Evolutionary conservation across 2,329 filamentous ascomycete genomes (phyloP).

Genomic region (Pleomassaria siparia): DNA sequence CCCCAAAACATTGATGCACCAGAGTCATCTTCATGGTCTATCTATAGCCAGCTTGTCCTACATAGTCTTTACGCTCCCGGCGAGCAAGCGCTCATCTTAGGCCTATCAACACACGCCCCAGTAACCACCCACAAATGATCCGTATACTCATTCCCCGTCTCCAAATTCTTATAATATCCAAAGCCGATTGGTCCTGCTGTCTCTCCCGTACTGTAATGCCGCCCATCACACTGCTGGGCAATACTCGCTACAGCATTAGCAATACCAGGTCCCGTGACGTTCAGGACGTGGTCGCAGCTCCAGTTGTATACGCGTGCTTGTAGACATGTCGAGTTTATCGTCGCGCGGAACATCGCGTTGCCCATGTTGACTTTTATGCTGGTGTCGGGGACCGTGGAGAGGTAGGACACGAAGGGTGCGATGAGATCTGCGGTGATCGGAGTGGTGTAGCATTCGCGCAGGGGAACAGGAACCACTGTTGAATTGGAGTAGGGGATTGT

Average conservation of each 20-base stretch:
- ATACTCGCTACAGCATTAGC: slow-evolving; percentile 6
- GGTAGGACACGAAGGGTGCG: background rate
- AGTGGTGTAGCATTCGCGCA: slow-evolving; percentile 3
- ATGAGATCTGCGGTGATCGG: background rate
- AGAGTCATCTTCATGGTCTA: no score
- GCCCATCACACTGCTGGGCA: slow-evolving; percentile 4
- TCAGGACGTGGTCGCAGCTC: slow-evolving; percentile 7
- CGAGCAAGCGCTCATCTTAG: slow-evolving; percentile 5
- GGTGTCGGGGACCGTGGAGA: background rate
- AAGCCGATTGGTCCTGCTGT: slow-evolving; percentile 1
- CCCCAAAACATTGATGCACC: no score
- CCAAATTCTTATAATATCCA: slow-evolving; percentile 7
- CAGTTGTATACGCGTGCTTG: slow-evolving; percentile 6
- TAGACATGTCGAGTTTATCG: background rate
- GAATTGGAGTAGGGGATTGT: background rate
- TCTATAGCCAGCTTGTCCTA: no score
- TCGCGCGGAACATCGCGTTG: background rate
- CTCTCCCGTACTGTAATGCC: background rate
- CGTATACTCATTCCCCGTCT: slow-evolving; percentile 6
- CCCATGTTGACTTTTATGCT: background rate
- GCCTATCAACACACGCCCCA: background rate
- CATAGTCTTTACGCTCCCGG: background rate
- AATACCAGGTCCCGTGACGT: slow-evolving; percentile 4
- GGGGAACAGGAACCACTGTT: background rate
- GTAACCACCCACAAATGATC: slow-evolving; percentile 6